phyloP scores from a whole-genome alignment of 1,284 basidiomycete genomes.

The Ustilago trichophora region DNA sequence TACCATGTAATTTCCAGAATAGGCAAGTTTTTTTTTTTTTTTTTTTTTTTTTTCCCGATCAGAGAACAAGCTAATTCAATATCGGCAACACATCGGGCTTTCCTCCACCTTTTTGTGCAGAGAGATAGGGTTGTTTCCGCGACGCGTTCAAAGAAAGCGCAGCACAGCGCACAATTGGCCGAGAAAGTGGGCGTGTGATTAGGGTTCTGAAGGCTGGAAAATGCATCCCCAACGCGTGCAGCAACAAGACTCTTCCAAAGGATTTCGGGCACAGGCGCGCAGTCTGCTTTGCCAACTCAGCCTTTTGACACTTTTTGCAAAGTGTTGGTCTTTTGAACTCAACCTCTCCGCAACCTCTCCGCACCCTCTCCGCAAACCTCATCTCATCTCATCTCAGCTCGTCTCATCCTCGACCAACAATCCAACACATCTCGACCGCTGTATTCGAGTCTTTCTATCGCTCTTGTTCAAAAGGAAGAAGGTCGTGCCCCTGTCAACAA shows the following conservation, averaged over 20 bases:
- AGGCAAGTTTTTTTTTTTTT: too few relatives aligned
- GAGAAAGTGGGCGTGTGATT: not conserved
- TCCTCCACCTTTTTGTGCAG: not conserved
- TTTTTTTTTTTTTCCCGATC: too few relatives aligned
- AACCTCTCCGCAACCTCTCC: constrained; percentile 1
- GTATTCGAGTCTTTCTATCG: too few relatives aligned
- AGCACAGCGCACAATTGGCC: too few relatives aligned
- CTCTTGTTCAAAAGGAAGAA: too few relatives aligned
- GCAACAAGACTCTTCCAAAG: too few relatives aligned
- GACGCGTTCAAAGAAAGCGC: constrained; percentile 22
- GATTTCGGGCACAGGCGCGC: not conserved
- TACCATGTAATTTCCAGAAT: too few relatives aligned
- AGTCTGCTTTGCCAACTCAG: not conserved
- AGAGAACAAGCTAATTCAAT: accelerated
- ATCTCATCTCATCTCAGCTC: not conserved
- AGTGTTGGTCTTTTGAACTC: constrained; percentile 30
- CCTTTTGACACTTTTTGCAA: constrained; percentile 4
- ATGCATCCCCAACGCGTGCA: too few relatives aligned
- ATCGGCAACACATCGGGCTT: constrained; percentile 6
- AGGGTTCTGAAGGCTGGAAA: constrained; percentile 10
- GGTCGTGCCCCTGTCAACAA: too few relatives aligned
- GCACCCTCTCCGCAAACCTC: too few relatives aligned
- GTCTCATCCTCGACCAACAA: too few relatives aligned
- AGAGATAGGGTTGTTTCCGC: constrained; percentile 13
- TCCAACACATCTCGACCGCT: too few relatives aligned